Evolutionary conservation across 2,329 filamentous ascomycete genomes (phyloP), one percentile per base, ranked within the genome.

Genomic region (Fusarium sp.): DNA sequence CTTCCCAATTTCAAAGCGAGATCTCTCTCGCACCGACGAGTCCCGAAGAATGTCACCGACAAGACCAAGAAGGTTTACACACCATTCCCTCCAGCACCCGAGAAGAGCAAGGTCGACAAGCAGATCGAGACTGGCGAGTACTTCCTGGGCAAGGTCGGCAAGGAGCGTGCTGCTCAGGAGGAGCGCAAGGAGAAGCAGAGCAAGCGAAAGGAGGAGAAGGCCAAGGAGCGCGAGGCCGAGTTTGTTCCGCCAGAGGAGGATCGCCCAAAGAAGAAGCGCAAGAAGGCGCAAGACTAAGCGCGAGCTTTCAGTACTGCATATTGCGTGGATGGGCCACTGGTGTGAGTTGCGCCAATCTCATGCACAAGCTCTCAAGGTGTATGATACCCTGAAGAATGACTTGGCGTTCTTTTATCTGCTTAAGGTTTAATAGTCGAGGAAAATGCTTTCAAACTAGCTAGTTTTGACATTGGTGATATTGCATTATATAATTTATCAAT

Each of bases 111-210:
- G 89, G 88, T 99, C 75, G 96, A 99, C 82, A 83, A 94, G 81
- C 95, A 99, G 87, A 97, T 99, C 84, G 96, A 99, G 85, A 94
- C 90, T 75, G 95, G 96, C 82, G 95, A 98, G 83, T 99, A 97
- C 84, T 98, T 98, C 81, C 82, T 99, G 78, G 91, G 91, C 78
- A 97, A 97, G 85, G 90, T 94, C 77, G 94, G 94, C 65, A 97
- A 97, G 86, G 93, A 97, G 77, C 87, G 94, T 66, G 92, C 91
- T 58, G 90, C 86, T 48, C 90, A 92, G 81, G 91, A 95, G 78
- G 92, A 93, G 77, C 86, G 94, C 71, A 87, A 93, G 77, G 94
- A 97, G 80, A 91, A 92, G 81, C 94, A 97, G 83, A 92, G 90
- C 81, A 86, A 90, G 81, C 95, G 94, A 85, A 95, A 94, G 85